Evolutionary conservation across 768 basidiomycete species (phyloP), one percentile per base, ranked within the genome.

Genomic region (Exidia glandulosa): DNA sequence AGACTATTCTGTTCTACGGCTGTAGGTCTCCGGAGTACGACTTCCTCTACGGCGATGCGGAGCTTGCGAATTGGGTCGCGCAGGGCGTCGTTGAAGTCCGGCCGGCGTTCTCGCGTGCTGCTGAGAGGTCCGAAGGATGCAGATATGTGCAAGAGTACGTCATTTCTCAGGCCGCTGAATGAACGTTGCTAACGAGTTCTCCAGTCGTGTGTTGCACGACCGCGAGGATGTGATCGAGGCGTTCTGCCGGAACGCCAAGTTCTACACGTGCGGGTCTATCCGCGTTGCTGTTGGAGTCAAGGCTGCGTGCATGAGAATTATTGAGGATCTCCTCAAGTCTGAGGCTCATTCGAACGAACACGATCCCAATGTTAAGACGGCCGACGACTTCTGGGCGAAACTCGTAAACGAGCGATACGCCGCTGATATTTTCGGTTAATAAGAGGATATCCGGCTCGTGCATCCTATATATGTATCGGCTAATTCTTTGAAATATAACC

Each of bases 1-100:
- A 69, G 61, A 71, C 72, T 52, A 59, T 79, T 27, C 65, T 80
- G 45, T 81, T 79, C 73, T 79, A 78, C 62, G 79, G 79, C 1
- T 81, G 79, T 64, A 67, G 75, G 5, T 63, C 70, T 2, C 75
- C 76, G 14, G 66, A 71, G 13, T 72, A 67, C 54, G 79, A 80
- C 63, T 77, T 71, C 63, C 64, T 80, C 19, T 79, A 80, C 63
- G 63, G 67, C 2, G 73, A 76, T 30, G 69, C 65, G 27, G 78
- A 79, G 60, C 67, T 80, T 45, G 72, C 65, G 50, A 69, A 73
- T 62, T 81, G 79, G 79, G 64, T 65, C 32, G 68, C 69, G 62
- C 62, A 71, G n/a, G 78, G 76, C 2, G 72, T 78, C 1, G 71
- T 80, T 10, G 76, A 78, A 57, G 70, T 79, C n/a, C 71, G 75